A percentile compares a stretch with the other conserved stretches of the same genome.
Conservation (phyloP, 495 filamentous ascomycete genomes). For the Podospora pseudopauciseta region DNA sequence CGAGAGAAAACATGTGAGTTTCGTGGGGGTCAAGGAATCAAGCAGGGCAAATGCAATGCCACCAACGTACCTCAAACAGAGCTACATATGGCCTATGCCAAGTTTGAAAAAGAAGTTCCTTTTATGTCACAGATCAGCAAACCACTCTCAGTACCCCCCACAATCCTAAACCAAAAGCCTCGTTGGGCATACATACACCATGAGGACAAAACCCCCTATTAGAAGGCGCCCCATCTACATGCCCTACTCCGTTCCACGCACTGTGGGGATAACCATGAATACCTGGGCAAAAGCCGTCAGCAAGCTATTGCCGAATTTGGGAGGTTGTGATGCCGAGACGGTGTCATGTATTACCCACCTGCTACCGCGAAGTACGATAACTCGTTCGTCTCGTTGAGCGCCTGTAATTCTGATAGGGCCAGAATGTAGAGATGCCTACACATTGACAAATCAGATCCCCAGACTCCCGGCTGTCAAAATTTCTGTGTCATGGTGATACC, state of each 20-base stretch:
- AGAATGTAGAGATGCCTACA: constrained; percentile 47
- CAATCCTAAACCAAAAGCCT: background rate
- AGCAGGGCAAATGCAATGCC: too few relatives aligned
- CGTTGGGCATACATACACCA: constrained; percentile 34
- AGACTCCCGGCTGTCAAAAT: constrained; percentile 1
- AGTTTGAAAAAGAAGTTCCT: constrained; percentile 39
- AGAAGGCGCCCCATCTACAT: constrained; percentile 31
- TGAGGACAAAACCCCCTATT: constrained; percentile 49
- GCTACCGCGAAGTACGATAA: constrained; percentile 47
- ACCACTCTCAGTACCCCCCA: background rate
- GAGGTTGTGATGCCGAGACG: background rate
- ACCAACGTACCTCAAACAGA: constrained; percentile 37
- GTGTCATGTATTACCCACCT: constrained; percentile 33
- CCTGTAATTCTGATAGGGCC: constrained; percentile 41
- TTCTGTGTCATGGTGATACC: constrained; percentile 28
- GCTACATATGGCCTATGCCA: constrained; percentile 44
- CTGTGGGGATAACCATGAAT: constrained; percentile 51
- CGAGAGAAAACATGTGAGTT: background rate
- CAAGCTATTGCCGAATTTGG: constrained; percentile 8
- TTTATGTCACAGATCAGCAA: constrained; percentile 13
- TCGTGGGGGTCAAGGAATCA: background rate
- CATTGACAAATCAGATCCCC: constrained; percentile 16
- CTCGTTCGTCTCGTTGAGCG: constrained; percentile 38
- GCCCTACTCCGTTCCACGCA: constrained; percentile 44
- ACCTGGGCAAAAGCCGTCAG: constrained; percentile 31